Percentiles rank a stretch among this genome's conserved stretches.
These are phyloP conservation scores for Glycyrrhiza uralensis DNA, from an alignment of 306 rosid genomes.

Conservation along the genomic window DNA sequence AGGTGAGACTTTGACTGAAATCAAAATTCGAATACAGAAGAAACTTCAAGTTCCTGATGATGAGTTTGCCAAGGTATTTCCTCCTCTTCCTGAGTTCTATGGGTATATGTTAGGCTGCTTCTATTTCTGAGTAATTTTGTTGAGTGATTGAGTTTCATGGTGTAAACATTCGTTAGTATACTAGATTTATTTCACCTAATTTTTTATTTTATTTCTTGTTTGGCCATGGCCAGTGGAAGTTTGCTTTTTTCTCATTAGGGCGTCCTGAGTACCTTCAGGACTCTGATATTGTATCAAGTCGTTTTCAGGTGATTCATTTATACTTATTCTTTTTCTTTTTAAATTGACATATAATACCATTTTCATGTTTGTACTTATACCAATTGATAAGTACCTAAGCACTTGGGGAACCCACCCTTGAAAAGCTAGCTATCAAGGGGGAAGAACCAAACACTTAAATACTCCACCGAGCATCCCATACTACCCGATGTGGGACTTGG, in stretches of 20 bases:
- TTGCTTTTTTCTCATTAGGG: constrained; percentile 84
- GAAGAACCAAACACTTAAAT: too few species aligned
- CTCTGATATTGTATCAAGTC: constrained; percentile 67
- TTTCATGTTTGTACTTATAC: background rate
- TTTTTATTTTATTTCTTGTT: background rate
- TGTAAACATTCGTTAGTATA: background rate
- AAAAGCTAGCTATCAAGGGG: too few species aligned
- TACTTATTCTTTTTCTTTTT: background rate
- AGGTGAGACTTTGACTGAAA: constrained; percentile 73
- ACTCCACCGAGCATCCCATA: too few species aligned
- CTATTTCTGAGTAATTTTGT: constrained; percentile 7
- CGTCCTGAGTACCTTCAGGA: constrained; percentile 93
- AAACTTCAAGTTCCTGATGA: constrained; percentile 82
- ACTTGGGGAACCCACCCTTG: too few species aligned
- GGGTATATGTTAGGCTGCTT: background rate
- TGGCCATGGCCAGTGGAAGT: constrained; percentile 78
- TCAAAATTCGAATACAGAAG: constrained; percentile 65
- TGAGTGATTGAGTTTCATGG: constrained; percentile 1
- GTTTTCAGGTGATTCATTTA: constrained; percentile 64
- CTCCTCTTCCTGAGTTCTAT: background rate
- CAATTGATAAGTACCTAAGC: too few species aligned
- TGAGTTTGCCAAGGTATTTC: constrained; percentile 75
- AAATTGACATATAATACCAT: background rate
- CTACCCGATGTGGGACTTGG: too few species aligned
- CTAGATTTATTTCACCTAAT: constrained; percentile 9